phyloP scores from a whole-genome alignment of 148 eudicot species.

The Rhododendron henanense region DNA sequence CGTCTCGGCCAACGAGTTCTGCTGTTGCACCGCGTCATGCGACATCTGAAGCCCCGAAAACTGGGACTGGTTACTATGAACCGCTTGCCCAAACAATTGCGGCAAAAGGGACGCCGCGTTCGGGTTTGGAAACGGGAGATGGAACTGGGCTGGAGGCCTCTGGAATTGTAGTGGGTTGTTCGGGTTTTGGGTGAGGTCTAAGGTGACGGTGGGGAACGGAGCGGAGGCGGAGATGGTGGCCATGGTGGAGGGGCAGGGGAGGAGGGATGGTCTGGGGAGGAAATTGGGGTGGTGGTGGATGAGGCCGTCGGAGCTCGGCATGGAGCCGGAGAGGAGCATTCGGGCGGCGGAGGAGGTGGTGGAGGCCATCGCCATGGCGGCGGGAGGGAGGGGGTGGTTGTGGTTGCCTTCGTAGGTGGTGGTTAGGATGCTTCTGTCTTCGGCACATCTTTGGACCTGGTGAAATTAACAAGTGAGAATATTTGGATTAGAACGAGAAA shows the following conservation, averaged over 20 bases:
- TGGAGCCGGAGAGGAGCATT: conserved; percentile 69
- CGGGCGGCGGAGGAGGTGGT: conserved; percentile 59
- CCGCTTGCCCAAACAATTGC: conserved; percentile 43
- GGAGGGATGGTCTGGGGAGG: conserved; percentile 29
- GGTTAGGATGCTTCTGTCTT: conserved; percentile 50
- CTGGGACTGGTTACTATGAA: conserved; percentile 45
- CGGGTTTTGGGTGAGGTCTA: conserved; percentile 49
- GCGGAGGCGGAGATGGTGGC: conserved; percentile 59
- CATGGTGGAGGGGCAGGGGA: conserved; percentile 48
- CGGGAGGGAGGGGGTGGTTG: conserved; percentile 66
- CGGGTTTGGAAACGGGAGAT: conserved; percentile 19
- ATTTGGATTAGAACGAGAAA: not conserved
- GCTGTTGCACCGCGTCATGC: conserved; percentile 13
- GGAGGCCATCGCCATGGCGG: conserved; percentile 67
- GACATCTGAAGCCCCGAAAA: conserved; percentile 61
- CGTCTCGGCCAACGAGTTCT: conserved; percentile 27
- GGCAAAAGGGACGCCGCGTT: conserved; percentile 25
- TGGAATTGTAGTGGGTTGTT: conserved; percentile 26
- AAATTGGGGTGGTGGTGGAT: conserved; percentile 32
- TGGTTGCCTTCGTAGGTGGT: conserved; percentile 68
- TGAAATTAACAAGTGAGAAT: not conserved
- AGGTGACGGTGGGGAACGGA: conserved; percentile 52
- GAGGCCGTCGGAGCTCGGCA: conserved; percentile 47
- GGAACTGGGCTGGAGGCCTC: conserved; percentile 19
- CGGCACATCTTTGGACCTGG: conserved; percentile 77